These are phyloP conservation scores for Yarrowia galli DNA, from an alignment of 1,139 yeast species.

Conservation along the genomic window DNA sequence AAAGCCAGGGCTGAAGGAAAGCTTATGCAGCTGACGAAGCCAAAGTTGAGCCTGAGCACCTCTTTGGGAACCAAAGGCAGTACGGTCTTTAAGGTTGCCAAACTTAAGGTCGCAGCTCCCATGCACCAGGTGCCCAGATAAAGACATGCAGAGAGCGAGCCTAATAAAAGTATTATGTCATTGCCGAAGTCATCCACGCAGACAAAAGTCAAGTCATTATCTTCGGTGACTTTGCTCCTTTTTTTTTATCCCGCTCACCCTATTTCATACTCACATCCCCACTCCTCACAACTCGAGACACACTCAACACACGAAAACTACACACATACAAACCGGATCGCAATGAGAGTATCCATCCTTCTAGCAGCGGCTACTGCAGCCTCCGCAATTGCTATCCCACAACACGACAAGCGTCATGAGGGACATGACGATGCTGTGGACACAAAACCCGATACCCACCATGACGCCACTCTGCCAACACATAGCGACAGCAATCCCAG, in stretches of 20 bases:
- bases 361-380: constrained; percentile 5
- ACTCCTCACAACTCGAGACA: not conserved
- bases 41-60: not conserved
- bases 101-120: not conserved
- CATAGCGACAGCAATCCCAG: not conserved
- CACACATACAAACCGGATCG: not conserved
- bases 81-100: not conserved
- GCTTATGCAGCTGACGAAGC: not conserved
- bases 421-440: not conserved
- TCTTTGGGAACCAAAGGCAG: not conserved
- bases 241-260: not conserved
- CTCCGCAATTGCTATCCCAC: constrained; percentile 8
- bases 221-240: constrained; percentile 8
- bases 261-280: not conserved
- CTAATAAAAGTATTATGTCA: constrained; percentile 33
- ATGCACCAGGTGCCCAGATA: constrained; percentile 29
- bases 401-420: not conserved
- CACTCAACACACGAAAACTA: too few relatives aligned
- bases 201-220: constrained; percentile 20
- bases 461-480: not conserved
- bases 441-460: not conserved
- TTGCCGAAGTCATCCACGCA: constrained; percentile 29
- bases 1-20: constrained; percentile 11
- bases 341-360: constrained; percentile 7
- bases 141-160: constrained; percentile 12